A percentile compares a stretch with the other conserved stretches of the same genome.
These are phyloP conservation scores for Coemansia sp. DNA, from an alignment of 192 early-diverging fungal genomes.

Conservation along the genomic window DNA sequence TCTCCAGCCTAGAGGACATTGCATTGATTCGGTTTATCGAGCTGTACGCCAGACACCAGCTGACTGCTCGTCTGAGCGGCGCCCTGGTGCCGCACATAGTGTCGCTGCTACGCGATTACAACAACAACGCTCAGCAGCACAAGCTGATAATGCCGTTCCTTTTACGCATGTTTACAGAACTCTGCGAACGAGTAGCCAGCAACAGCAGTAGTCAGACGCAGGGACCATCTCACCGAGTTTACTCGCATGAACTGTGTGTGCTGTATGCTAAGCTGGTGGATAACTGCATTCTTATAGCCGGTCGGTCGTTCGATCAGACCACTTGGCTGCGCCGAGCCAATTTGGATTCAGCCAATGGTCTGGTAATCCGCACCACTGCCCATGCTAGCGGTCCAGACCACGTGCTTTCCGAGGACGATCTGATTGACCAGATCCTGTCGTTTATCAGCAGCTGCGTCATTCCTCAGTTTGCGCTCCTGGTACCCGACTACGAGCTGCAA, in stretches of 20 bases:
- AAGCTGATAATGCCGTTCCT: conserved; percentile 43
- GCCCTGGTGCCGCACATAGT: conserved; percentile 31
- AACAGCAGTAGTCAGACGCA: conserved; percentile 8
- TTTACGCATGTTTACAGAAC: conserved; percentile 49
- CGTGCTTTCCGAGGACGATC: conserved; percentile 64
- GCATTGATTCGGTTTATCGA: conserved; percentile 44
- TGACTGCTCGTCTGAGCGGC: conserved; percentile 28
- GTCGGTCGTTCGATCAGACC: conserved; percentile 72
- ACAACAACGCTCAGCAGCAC: conserved; percentile 24
- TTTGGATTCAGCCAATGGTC: conserved; percentile 6
- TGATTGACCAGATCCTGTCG: conserved; percentile 63
- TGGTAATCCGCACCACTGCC: conserved; percentile 14
- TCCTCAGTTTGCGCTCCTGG: conserved; percentile 66
- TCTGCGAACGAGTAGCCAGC: conserved; percentile 36
- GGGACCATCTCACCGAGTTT: conserved; percentile 17
- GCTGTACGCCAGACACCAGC: conserved; percentile 30
- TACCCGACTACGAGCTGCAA: conserved; percentile 76
- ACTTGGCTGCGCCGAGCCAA: conserved; percentile 32
- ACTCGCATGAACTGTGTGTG: conserved; percentile 29
- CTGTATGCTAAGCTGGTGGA: conserved; percentile 61
- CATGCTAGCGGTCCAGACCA: conserved; percentile 22
- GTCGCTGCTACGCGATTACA: conserved; percentile 40
- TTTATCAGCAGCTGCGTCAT: conserved; percentile 56
- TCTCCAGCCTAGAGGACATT: conserved; percentile 23
- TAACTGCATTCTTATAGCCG: conserved; percentile 73